Percentiles rank a stretch among this genome's conserved stretches.
Evolutionary conservation across 2,329 filamentous ascomycete species (phyloP).

Genomic region (Talaromyces funiculosus): DNA sequence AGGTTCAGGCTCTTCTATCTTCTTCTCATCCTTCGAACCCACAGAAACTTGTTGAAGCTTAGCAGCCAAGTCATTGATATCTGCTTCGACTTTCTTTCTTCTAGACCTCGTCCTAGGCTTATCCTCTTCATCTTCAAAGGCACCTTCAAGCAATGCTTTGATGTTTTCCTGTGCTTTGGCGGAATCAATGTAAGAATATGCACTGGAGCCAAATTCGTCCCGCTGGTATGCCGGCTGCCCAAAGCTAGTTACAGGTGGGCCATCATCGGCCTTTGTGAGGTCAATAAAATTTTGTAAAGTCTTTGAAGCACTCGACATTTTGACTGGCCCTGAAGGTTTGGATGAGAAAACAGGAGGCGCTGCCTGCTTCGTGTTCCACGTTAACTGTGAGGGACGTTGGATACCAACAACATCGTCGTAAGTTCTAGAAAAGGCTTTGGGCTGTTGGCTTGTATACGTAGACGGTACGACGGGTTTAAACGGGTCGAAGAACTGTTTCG

Average conservation of each 20-base stretch:
- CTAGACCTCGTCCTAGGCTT: conserved; percentile 33
- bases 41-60: conserved; percentile 41
- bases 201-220: conserved; percentile 51
- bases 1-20: conserved; percentile 34
- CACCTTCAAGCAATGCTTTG: conserved; percentile 47
- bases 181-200: conserved; percentile 46
- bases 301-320: conserved; percentile 37
- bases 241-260: not conserved
- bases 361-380: conserved; percentile 46
- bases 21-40: conserved; percentile 22
- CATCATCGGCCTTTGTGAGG: conserved; percentile 31
- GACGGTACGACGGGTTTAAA: conserved; percentile 37
- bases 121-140: conserved; percentile 45
- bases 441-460: conserved; percentile 28
- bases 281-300: conserved; percentile 46
- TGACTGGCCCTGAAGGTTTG: conserved; percentile 32
- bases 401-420: conserved; percentile 40
- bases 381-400: conserved; percentile 45
- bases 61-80: conserved; percentile 39
- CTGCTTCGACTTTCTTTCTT: conserved; percentile 33
- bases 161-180: conserved; percentile 49
- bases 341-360: conserved; percentile 51
- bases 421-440: conserved; percentile 18
- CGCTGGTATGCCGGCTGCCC: conserved; percentile 30
- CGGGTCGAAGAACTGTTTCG: conserved; percentile 32